Percentiles rank a stretch among this genome's conserved stretches.
Evolutionary conservation across 2,329 filamentous ascomycete species (phyloP).

Genomic region (Microdochium bolleyi): DNA sequence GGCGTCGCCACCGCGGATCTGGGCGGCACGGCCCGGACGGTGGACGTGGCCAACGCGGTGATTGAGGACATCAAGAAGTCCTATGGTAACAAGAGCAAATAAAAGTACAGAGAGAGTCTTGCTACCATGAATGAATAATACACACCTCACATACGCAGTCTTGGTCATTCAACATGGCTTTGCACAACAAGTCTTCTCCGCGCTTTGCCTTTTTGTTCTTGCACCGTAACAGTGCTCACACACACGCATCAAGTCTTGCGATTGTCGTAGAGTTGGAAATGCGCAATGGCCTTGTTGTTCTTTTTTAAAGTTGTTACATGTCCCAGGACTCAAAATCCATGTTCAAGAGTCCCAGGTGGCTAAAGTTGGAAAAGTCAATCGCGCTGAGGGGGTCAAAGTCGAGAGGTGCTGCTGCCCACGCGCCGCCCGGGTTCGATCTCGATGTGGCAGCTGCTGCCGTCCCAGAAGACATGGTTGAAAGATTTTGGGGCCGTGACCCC

Average conservation of each 20-base stretch:
- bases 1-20: conserved; percentile 46
- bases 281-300: not conserved
- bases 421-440: not conserved
- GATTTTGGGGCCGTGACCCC: not conserved
- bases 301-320: not conserved
- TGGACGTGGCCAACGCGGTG: conserved; percentile 25
- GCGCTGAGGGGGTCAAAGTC: conserved; percentile 8
- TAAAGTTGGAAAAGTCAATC: conserved; percentile 12
- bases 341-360: conserved; percentile 1
- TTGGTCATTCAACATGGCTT: not conserved
- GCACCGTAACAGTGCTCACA: not conserved
- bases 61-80: conserved; percentile 10
- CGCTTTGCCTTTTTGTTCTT: too few species aligned
- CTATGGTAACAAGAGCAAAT: conserved; percentile 3
- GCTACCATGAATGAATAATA: not conserved
- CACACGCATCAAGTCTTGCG: not conserved
- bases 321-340: not conserved
- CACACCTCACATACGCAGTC: not conserved
- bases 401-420: not conserved
- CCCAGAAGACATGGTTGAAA: not conserved
- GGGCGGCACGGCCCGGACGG: conserved; percentile 33
- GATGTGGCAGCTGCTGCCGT: not conserved
- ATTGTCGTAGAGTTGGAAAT: too few species aligned
- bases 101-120: not conserved
- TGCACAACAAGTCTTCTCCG: not conserved